A percentile compares a stretch with the other conserved stretches of the same genome.
Conservation (phyloP, 75 land plant species). For the Gnetum montanum region DNA sequence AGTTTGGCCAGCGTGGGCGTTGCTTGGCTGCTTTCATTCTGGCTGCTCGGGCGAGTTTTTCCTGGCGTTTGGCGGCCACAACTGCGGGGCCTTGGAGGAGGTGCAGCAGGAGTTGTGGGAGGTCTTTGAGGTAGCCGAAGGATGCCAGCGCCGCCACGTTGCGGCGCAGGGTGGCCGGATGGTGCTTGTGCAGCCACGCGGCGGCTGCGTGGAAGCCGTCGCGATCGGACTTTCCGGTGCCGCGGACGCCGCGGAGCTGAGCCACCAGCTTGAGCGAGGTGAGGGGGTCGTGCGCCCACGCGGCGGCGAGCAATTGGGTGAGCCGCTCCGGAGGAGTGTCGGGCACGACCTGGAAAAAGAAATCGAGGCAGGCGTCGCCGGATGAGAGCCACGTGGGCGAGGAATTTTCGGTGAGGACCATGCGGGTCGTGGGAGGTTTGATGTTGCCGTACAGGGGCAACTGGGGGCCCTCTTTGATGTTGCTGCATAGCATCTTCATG, state of each 20-base stretch:
- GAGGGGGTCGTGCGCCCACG: constrained; percentile 49
- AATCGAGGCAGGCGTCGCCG: constrained; percentile 58
- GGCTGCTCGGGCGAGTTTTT: constrained; percentile 5
- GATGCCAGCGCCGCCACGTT: constrained; percentile 33
- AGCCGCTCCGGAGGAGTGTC: constrained; percentile 21
- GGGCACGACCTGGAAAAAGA: constrained; percentile 77
- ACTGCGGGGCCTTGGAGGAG: constrained; percentile 26
- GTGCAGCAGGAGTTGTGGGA: constrained; percentile 53
- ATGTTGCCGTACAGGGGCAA: not conserved
- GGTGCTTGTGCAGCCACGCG: constrained; percentile 51
- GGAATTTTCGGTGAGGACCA: constrained; percentile 55
- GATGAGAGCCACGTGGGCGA: constrained; percentile 52
- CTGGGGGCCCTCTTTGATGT: not conserved
- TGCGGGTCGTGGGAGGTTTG: not conserved
- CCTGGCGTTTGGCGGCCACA: not conserved
- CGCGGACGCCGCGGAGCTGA: constrained; percentile 68
- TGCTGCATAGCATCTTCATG: not conserved
- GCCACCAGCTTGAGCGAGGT: constrained; percentile 61
- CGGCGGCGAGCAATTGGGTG: constrained; percentile 10
- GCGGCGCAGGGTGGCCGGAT: constrained; percentile 44
- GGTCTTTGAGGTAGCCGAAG: constrained; percentile 71
- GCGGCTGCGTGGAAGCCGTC: constrained; percentile 55
- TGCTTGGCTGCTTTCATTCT: not conserved
- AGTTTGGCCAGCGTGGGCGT: too few species aligned
- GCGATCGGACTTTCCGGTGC: constrained; percentile 64